Percentiles rank a stretch among this genome's conserved stretches.
These are phyloP conservation scores for Colletotrichum liriopes DNA, from an alignment of 2,329 filamentous ascomycete genomes.

Conservation along the genomic window DNA sequence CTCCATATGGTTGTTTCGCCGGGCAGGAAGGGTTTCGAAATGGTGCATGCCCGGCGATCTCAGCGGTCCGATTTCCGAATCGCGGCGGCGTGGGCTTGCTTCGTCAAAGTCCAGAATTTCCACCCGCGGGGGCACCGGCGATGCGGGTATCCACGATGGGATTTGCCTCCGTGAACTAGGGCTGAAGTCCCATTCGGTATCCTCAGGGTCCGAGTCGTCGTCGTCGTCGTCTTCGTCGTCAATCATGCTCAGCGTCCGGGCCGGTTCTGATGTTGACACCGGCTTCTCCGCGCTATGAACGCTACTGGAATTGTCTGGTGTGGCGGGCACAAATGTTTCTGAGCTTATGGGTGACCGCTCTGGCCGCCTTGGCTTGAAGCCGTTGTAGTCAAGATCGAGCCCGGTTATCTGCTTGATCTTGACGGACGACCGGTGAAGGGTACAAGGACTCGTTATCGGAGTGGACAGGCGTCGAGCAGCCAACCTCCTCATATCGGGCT, in stretches of 20 bases:
- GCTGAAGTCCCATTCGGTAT: conserved; percentile 37
- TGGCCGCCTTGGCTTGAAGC: conserved; percentile 13
- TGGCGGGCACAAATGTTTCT: background rate
- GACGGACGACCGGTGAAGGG: conserved; percentile 51
- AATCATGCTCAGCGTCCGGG: conserved; percentile 36
- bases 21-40: conserved; percentile 42
- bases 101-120: conserved; percentile 36
- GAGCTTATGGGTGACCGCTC: background rate
- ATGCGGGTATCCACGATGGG: conserved; percentile 40
- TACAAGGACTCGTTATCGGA: conserved; percentile 36
- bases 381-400: conserved; percentile 51
- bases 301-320: conserved; percentile 21
- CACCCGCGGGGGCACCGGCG: conserved; percentile 37
- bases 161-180: conserved; percentile 27
- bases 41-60: conserved; percentile 43
- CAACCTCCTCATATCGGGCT: conserved; percentile 16
- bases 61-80: conserved; percentile 36
- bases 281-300: conserved; percentile 11
- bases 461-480: conserved; percentile 36
- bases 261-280: conserved; percentile 31
- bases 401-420: conserved; percentile 62
- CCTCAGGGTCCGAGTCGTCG: conserved; percentile 36
- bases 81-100: conserved; percentile 35
- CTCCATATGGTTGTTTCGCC: conserved; percentile 43
- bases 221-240: conserved; percentile 28